Percentiles rank a stretch among this genome's conserved stretches.
phyloP scores from a whole-genome alignment of 1,139 yeast species.

The Lodderomyces oxycetoniae region DNA sequence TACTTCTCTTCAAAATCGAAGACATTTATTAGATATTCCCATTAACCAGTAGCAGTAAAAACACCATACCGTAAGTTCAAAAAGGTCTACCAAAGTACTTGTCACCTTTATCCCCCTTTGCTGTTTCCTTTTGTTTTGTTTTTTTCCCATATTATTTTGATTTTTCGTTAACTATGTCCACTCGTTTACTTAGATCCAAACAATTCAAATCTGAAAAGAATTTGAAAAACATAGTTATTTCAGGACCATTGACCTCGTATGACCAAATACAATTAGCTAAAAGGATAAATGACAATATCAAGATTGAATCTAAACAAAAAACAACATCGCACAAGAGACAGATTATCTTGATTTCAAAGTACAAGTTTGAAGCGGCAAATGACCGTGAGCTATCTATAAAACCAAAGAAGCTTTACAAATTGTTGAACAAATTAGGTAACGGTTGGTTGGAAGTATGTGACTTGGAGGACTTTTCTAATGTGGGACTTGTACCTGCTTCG shows the following conservation, averaged over 20 bases:
- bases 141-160: too few relatives aligned
- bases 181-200: constrained; percentile 27
- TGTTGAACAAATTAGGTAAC: constrained; percentile 30
- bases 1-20: too few relatives aligned
- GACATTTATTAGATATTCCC: too few relatives aligned
- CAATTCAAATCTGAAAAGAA: constrained; percentile 25
- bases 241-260: constrained; percentile 13
- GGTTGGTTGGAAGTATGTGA: constrained; percentile 36
- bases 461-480: constrained; percentile 23
- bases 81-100: neutral
- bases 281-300: too few relatives aligned
- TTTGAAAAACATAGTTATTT: constrained; percentile 24
- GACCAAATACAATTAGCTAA: neutral
- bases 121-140: too few relatives aligned
- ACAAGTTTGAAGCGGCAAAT: constrained; percentile 27
- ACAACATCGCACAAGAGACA: constrained; percentile 1
- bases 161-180: constrained; percentile 27
- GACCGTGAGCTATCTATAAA: constrained; percentile 24
- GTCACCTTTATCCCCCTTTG: neutral
- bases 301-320: neutral
- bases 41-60: too few relatives aligned
- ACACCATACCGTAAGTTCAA: neutral
- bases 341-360: constrained; percentile 30
- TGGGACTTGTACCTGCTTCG: constrained; percentile 34
- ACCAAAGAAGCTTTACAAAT: constrained; percentile 29